Conservation (phyloP, 805 yeast species). For the Saccharomyces paradoxus region DNA sequence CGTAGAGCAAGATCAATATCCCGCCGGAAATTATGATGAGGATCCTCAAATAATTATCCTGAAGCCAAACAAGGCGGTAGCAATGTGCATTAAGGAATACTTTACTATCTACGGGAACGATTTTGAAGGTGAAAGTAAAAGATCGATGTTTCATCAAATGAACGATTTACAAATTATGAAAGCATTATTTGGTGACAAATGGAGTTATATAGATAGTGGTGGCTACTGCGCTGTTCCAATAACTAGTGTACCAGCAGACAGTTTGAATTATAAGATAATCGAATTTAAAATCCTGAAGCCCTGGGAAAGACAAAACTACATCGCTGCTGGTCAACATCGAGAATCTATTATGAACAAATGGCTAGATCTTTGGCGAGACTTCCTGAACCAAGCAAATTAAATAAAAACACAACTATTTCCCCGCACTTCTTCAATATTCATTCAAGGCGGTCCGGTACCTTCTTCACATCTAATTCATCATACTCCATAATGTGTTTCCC, state of each 20-base stretch:
- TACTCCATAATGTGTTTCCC: neutral
- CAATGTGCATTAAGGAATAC: constrained; percentile 27
- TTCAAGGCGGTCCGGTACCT: neutral
- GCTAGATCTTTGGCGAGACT: constrained; percentile 16
- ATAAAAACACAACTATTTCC: neutral
- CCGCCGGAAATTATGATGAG: constrained; percentile 1
- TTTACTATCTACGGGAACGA: constrained; percentile 26
- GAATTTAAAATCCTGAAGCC: constrained; percentile 20
- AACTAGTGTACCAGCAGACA: neutral
- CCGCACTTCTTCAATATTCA: neutral
- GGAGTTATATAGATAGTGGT: constrained; percentile 24
- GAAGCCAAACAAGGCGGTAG: constrained; percentile 25
- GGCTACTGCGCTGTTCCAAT: constrained; percentile 10
- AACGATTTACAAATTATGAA: constrained; percentile 19
- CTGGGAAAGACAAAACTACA: constrained; percentile 12
- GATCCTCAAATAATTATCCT: constrained; percentile 18
- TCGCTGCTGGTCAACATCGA: neutral
- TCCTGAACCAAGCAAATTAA: constrained; percentile 3
- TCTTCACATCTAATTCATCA: neutral
- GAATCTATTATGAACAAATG: constrained; percentile 11
- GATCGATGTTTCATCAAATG: constrained; percentile 9
- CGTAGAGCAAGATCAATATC: constrained; percentile 1
- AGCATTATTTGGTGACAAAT: constrained; percentile 25
- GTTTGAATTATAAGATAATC: constrained; percentile 12
- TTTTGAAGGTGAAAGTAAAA: constrained; percentile 7